These are phyloP conservation scores for Microcyclospora tardicrescens DNA, from an alignment of 2,329 filamentous ascomycete genomes.

Conservation along the genomic window DNA sequence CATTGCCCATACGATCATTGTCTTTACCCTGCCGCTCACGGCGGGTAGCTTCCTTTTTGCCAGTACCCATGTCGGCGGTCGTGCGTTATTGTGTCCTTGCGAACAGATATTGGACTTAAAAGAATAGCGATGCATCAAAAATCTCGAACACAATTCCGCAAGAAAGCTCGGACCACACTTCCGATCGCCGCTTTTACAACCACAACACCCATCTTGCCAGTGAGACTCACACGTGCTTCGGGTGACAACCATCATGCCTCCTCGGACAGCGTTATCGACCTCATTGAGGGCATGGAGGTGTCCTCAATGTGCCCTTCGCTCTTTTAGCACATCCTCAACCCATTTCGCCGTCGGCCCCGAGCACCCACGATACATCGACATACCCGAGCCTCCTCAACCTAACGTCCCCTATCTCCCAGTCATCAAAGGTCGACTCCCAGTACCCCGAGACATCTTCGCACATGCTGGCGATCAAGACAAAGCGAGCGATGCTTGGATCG, in stretches of 20 bases:
- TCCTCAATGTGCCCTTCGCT: constrained; percentile 21
- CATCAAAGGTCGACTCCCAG: constrained; percentile 67
- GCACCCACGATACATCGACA: constrained; percentile 73
- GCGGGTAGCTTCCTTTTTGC: constrained; percentile 81
- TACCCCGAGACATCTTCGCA: constrained; percentile 67
- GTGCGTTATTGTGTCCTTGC: background rate
- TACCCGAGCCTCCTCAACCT: constrained; percentile 65
- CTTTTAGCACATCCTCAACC: constrained; percentile 36
- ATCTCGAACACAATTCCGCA: constrained; percentile 1
- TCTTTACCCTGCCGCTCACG: constrained; percentile 70
- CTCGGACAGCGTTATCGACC: constrained; percentile 22
- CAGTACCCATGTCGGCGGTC: constrained; percentile 57
- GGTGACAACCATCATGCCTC: constrained; percentile 25
- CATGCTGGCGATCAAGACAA: constrained; percentile 40
- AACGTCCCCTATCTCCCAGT: constrained; percentile 35
- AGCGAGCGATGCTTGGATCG: constrained; percentile 29
- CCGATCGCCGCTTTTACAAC: background rate
- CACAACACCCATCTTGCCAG: background rate
- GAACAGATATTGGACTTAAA: too few species aligned
- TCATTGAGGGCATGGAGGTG: constrained; percentile 22
- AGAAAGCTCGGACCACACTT: background rate
- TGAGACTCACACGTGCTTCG: too few species aligned
- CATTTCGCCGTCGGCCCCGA: constrained; percentile 55
- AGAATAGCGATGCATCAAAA: constrained; percentile 1
- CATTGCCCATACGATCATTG: constrained; percentile 78